Conservation (phyloP, 2,329 filamentous ascomycete species). For the Fusarium veterinarium region DNA sequence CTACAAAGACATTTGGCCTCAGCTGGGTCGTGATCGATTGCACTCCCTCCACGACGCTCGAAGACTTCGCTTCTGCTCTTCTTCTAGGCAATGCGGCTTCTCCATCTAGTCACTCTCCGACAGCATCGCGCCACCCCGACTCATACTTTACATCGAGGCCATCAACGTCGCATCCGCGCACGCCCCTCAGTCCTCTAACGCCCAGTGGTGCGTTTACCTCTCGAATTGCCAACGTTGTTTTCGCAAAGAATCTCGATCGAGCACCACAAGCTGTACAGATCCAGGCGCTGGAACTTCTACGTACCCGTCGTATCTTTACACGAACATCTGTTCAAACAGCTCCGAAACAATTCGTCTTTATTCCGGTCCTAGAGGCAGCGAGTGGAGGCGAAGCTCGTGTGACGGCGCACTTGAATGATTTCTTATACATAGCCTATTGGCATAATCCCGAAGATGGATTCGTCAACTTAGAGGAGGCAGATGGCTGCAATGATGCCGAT, state of each 20-base stretch:
- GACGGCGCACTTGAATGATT: constrained; percentile 76
- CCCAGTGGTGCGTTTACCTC: constrained; percentile 43
- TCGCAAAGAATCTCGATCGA: constrained; percentile 82
- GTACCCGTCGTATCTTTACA: constrained; percentile 81
- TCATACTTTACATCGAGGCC: constrained; percentile 48
- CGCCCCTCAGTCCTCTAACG: constrained; percentile 46
- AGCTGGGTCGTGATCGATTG: constrained; percentile 78
- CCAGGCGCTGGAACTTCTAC: constrained; percentile 81
- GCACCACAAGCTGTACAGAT: constrained; percentile 84
- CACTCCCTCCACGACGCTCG: constrained; percentile 77
- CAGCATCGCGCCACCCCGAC: constrained; percentile 43
- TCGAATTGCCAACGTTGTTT: constrained; percentile 81
- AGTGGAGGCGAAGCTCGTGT: constrained; percentile 62
- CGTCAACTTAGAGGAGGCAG: constrained; percentile 76
- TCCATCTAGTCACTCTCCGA: constrained; percentile 42
- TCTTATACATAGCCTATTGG: constrained; percentile 89
- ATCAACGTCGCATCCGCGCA: constrained; percentile 37
- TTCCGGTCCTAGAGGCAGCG: constrained; percentile 73
- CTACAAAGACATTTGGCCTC: constrained; percentile 77
- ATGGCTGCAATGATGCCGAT: constrained; percentile 48
- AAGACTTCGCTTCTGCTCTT: constrained; percentile 77
- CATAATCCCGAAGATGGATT: constrained; percentile 80
- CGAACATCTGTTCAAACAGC: constrained; percentile 78
- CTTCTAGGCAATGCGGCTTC: constrained; percentile 58
- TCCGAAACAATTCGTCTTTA: constrained; percentile 82